These are phyloP conservation scores for Stachybotrys echinatus DNA, from an alignment of 2,329 filamentous ascomycete species.

Conservation along the genomic window DNA sequence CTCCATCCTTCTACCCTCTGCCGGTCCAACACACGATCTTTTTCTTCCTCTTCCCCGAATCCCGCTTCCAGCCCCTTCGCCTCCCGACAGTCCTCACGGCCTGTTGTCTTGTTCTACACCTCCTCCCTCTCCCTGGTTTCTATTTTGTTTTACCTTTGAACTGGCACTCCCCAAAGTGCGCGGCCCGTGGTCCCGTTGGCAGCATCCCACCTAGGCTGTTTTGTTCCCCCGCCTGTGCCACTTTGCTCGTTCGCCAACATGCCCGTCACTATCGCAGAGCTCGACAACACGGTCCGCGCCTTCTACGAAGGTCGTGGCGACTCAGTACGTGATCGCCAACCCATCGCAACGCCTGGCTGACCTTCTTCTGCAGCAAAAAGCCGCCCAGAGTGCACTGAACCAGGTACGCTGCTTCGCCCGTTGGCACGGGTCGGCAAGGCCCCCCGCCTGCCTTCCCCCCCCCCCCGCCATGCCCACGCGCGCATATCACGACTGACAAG, in stretches of 20 bases:
- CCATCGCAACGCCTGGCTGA: too few species aligned
- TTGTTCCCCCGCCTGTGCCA: conserved; percentile 21
- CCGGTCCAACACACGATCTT: conserved; percentile 16
- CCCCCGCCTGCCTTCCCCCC: background rate
- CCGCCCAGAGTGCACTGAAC: conserved; percentile 87
- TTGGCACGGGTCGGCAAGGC: background rate
- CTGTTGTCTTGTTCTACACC: conserved; percentile 4
- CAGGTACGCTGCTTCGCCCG: conserved; percentile 56
- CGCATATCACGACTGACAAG: conserved; percentile 9
- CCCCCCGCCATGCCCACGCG: background rate
- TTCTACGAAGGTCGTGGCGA: conserved; percentile 98
- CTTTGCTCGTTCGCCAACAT: conserved; percentile 39
- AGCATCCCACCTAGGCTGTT: conserved; percentile 10
- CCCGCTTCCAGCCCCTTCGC: conserved; percentile 10
- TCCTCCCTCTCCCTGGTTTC: background rate
- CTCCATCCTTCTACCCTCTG: conserved; percentile 15
- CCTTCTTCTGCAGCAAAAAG: conserved; percentile 69
- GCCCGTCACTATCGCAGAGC: conserved; percentile 78
- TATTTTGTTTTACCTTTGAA: background rate
- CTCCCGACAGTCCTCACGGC: conserved; percentile 7
- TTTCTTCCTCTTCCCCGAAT: conserved; percentile 9
- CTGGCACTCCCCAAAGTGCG: conserved; percentile 10
- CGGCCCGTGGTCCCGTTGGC: background rate
- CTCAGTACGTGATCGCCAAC: conserved; percentile 55
- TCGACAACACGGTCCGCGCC: conserved; percentile 92